These are phyloP conservation scores for Trypanosomatidae sp. DNA, from an alignment of 208 protist species.

Conservation along the genomic window DNA sequence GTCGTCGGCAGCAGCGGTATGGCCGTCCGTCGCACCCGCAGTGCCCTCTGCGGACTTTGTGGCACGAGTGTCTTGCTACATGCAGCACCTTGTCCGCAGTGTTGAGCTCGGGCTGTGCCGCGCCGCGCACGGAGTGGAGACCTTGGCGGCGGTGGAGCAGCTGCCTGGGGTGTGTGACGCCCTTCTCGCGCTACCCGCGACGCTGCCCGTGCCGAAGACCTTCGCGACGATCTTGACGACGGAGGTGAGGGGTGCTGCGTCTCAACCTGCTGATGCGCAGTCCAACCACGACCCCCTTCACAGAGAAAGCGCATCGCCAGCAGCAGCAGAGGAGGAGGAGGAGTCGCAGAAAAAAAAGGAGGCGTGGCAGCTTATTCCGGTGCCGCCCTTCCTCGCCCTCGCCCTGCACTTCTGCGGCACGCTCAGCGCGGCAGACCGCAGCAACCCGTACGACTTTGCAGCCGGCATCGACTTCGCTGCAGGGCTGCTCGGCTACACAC, in stretches of 20 bases:
- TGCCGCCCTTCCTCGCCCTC: conserved; percentile 43
- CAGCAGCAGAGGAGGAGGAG: no score
- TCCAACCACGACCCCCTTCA: not conserved
- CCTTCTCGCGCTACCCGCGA: conserved; percentile 7
- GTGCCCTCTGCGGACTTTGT: conserved; percentile 12
- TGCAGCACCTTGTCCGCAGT: conserved; percentile 21
- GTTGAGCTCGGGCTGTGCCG: conserved; percentile 5
- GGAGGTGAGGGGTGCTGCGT: not conserved
- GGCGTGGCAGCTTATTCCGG: not conserved
- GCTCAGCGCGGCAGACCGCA: conserved; percentile 16
- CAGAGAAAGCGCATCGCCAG: no score
- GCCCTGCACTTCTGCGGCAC: conserved; percentile 37
- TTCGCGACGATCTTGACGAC: conserved; percentile 12
- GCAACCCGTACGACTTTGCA: conserved; percentile 7
- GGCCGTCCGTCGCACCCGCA: no score
- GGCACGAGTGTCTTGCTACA: conserved; percentile 14
- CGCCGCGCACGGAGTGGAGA: conserved; percentile 12
- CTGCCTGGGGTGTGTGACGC: conserved; percentile 26
- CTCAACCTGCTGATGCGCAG: not conserved
- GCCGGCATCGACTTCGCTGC: conserved; percentile 28
- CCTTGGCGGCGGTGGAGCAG: conserved; percentile 25
- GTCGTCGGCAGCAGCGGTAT: no score
- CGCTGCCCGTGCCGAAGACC: conserved; percentile 7
- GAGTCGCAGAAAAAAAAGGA: not conserved
- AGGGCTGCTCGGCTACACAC: conserved; percentile 19